A percentile compares a stretch with the other conserved stretches of the same genome.
These are phyloP conservation scores for Trichophyton rubrum DNA, from an alignment of 2,329 filamentous ascomycete species.

Conservation along the genomic window DNA sequence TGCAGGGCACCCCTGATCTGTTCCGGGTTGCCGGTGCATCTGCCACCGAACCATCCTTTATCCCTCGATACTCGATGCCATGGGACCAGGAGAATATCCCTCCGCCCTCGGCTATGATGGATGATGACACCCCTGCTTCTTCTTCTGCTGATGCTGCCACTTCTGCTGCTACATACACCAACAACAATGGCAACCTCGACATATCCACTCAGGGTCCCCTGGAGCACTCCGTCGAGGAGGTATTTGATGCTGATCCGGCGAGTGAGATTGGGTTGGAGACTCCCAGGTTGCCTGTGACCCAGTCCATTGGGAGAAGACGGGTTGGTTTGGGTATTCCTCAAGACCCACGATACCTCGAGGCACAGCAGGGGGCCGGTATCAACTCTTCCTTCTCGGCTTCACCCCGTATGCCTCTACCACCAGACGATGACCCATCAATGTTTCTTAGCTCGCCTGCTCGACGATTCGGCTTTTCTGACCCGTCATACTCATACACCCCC, in stretches of 20 bases:
- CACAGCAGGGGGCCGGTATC: slow-evolving; percentile 22
- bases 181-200: slow-evolving; percentile 11
- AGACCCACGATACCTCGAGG: background rate
- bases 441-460: slow-evolving; percentile 39
- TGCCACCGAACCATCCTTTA: slow-evolving; percentile 40
- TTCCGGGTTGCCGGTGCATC: slow-evolving; percentile 42
- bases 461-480: slow-evolving; percentile 32
- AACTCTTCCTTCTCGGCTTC: slow-evolving; percentile 36
- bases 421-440: slow-evolving; percentile 34
- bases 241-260: slow-evolving; percentile 5
- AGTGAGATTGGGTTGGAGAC: slow-evolving; percentile 4
- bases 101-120: slow-evolving; percentile 11
- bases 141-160: too few relatives aligned
- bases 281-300: background rate
- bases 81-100: slow-evolving; percentile 34
- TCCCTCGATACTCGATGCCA: slow-evolving; percentile 42
- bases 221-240: slow-evolving; percentile 15
- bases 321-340: background rate
- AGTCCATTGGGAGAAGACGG: background rate
- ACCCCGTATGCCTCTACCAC: slow-evolving; percentile 26
- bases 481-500: slow-evolving; percentile 19
- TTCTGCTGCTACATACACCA: too few relatives aligned
- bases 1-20: slow-evolving; percentile 47
- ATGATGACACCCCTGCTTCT: background rate
- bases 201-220: slow-evolving; percentile 6